Evolutionary conservation across 176 grass and related monocot species (phyloP), one percentile per base, ranked within the genome.

Genomic region (Musa schizocarpa): DNA sequence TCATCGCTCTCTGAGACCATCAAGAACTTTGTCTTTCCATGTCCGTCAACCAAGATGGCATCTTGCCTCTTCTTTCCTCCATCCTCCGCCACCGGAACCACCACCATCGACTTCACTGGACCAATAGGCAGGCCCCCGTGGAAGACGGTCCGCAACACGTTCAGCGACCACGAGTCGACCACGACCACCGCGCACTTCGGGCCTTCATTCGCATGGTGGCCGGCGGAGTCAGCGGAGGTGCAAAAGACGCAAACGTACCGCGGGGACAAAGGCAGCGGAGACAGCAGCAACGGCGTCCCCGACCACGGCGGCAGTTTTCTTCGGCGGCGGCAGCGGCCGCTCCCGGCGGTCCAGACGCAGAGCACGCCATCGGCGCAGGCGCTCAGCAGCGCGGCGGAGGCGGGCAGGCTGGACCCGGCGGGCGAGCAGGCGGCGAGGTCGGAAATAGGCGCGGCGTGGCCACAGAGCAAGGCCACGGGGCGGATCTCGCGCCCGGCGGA

Each of bases 271-370:
- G 90, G 85, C 13, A 92, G 81, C 16, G 81, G 29, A 2, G 78
- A 71, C 8, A 88, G 23, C 20, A 90, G 80, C 69, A 86, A 86
- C 34, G 93, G 93, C 8, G 88, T 81, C 26, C 93, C 93, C 12
- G 81, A 79, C 93, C 93, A 96, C 1, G 87, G 85, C 1, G 93
- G 93, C 27, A 96, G 81, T 56, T 89, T 86, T 48, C 93, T 78
- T 67, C 93, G 87, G 71, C 90, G 85, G 72, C 82, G 87, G 71
- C 93, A 92, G 25, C 89, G 83, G 25, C 87, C 82, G 50, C 81
- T 74, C 16, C 77, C 83, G 43, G 84, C 69, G 4, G 82, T 71
- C 85, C 86, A 96, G 81, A 92, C 80, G 67, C 89, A 96, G 71
- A 92, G 77, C 27, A 96, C 87, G 12, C 85, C 93, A 8, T 77